Evolutionary conservation across 2,329 filamentous ascomycete genomes (phyloP), one percentile per base, ranked within the genome.

Genomic region (Blastomyces silverae): DNA sequence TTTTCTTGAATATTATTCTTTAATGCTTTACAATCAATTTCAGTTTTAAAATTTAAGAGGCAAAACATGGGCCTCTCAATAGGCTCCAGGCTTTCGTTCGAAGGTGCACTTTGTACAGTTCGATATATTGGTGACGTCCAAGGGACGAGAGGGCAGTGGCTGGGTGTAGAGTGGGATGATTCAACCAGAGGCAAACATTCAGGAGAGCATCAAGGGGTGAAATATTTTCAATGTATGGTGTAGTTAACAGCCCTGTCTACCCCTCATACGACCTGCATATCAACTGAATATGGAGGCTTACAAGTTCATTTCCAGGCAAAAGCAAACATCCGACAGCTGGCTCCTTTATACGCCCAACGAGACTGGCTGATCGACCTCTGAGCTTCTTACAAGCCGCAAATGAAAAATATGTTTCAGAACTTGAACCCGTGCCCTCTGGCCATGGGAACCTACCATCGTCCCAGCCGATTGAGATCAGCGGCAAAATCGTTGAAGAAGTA

Each of bases 101-200:
- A 89, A 69, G 86, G 86, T 42, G 85, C 86, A 25, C 78, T 89
- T 53, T 96, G 92, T 77, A 97, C 93, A 0, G 84, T 97, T 65
- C 87, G 91, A 67, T 97, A 92, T 73, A 79, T 90, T 67, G 94
- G 94, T 56, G 76, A 83, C 44, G 89, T 97, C 8, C 82, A 85
- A 61, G 90, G 89, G 69, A 92, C 91, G 10, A 82, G 84, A 55
- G 90, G 91, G 60, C 81, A 84, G 67, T 97, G 93, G 92, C 83
- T 97, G 44, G 94, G 94, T 58, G 91, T 97, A 59, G 94, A 99
- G 83, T 99, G 94, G 94, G 93, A 97, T 77, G 90, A 97, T 75
- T 80, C 87, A 64, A 83, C 82, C 48, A 84, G 92, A 71, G 94
- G 94, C 67, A 97, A 97, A 80, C 92, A 99, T 77, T 85, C 93